Base-by-base conservation (phyloP, 495 filamentous ascomycete species). In the Penicillium taxi region DNA sequence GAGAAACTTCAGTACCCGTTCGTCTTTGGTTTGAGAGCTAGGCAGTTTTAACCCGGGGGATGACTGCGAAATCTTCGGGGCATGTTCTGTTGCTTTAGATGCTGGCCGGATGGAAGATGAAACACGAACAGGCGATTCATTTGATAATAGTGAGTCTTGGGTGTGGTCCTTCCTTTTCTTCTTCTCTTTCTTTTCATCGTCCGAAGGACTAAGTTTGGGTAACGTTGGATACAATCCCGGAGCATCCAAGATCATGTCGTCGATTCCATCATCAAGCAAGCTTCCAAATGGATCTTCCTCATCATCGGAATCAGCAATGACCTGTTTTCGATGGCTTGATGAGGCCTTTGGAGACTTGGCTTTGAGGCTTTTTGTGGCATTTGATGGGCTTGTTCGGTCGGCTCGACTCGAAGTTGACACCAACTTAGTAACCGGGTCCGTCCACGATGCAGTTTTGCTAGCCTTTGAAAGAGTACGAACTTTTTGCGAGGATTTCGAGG, bases 301-400 rank as follows among this genome's bases (percentile, higher is more conserved):
- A 37, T 70, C 67, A 37, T 70, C 67, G n/a, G 69, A 71, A 32
- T 68, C 69, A 13, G 62, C 61, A 32, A 73, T 59, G 6, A 59
- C 48, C 18, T 32, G 38, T 14, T 44, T 58, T 21, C 31, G 38
- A 32, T 14, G 44, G 28, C 22, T 39, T 9, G 29, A 32, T 14
- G 38, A 41, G 9, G 41, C 32, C 2, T 40, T 35, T 6, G 30
- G 24, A 19, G 37, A 28, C 15, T 39, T 14, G 11, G 20, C 18
- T 11, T 44, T 45, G 14, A 23, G 32, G 16, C 28, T 36, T 27
- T 36, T 42, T 6, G 8, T 17, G 18, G 26, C 14, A 26, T 34
- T 50, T 4, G 22, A 29, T 12, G 30, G 29, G 9, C 24, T 31
- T 4, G 15, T 19, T 22, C 34, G 29, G 12, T 28, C 35, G 26